phyloP scores from a whole-genome alignment of 306 rosid species.

The Cyclanthera cordifolia region DNA sequence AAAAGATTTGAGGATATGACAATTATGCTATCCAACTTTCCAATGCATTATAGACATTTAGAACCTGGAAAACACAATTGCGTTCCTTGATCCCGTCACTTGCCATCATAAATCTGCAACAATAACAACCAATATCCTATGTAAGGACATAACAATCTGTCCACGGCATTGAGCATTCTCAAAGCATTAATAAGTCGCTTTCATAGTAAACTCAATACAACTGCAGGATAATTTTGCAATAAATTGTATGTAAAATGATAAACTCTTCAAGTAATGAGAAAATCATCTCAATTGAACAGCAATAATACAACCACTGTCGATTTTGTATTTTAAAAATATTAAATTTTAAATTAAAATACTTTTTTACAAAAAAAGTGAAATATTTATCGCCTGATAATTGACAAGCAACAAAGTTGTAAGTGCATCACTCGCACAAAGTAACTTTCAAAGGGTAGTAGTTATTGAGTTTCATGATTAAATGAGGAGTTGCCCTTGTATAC shows the following conservation, averaged over 20 bases:
- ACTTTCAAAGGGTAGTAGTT: background rate
- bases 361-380: background rate
- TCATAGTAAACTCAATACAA: background rate
- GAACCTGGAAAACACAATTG: constrained; percentile 56
- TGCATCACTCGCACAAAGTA: background rate
- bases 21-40: constrained; percentile 14
- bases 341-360: background rate
- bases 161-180: background rate
- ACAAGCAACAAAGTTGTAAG: background rate
- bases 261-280: background rate
- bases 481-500: background rate
- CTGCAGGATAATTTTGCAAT: background rate
- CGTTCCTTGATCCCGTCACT: constrained; percentile 88
- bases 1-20: constrained; percentile 11
- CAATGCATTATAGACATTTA: constrained; percentile 8
- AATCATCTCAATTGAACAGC: background rate
- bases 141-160: background rate
- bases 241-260: background rate
- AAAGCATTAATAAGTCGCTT: background rate
- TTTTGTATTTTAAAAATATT: background rate
- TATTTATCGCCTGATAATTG: background rate
- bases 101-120: constrained; percentile 85
- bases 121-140: constrained; percentile 15
- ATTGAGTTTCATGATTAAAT: background rate
- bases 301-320: background rate